Base-by-base conservation (phyloP, 2,329 filamentous ascomycete genomes). In the Xylaria sp. region DNA sequence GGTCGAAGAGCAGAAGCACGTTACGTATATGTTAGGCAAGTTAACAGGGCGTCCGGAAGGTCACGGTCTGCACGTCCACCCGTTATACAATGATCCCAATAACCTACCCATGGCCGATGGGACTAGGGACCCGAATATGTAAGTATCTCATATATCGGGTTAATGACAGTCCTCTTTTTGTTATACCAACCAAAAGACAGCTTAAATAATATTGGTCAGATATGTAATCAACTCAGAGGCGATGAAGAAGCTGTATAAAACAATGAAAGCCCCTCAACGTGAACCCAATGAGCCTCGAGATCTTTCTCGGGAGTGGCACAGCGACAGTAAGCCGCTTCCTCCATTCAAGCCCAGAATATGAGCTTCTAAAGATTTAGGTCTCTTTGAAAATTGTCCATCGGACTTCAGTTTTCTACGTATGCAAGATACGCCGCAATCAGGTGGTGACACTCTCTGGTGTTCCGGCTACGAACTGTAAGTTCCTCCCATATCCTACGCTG, bases 401-500 rank as follows among this genome's bases (percentile, higher is more conserved):
- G 76, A 78, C 64, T 78, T 77, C 65, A 75, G 74, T 48, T 78
- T 77, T 59, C 70, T 78, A 41, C 73, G 76, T 18, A 78, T 78
- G 76, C 69, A 76, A 59, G 70, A 71, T n/a, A 78, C 76, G 9
- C 73, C 73, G 1, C 60, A 70, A 3, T 34, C 76, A 46, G 79
- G 80, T 18, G 80, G 80, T 12, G 81, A 82, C 58, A 82, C 80
- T 0, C 77, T 82, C 0, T 83, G 80, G 80, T 78, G 76, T 28
- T 81, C 80, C 0, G 81, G 80, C 2, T 83, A 83, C 60, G 81
- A 81, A 68, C 68, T 81, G 7, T 75, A 63, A 10, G 59, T 68
- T 53, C 4, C 41, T 15, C 41, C 6, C 43, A 13, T 9, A 3
- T 28, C 18, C 4, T 10, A 32, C 5, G 1, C 15, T 28, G 20